Conservation (phyloP, 805 yeast genomes). For the Starmerella apis region DNA sequence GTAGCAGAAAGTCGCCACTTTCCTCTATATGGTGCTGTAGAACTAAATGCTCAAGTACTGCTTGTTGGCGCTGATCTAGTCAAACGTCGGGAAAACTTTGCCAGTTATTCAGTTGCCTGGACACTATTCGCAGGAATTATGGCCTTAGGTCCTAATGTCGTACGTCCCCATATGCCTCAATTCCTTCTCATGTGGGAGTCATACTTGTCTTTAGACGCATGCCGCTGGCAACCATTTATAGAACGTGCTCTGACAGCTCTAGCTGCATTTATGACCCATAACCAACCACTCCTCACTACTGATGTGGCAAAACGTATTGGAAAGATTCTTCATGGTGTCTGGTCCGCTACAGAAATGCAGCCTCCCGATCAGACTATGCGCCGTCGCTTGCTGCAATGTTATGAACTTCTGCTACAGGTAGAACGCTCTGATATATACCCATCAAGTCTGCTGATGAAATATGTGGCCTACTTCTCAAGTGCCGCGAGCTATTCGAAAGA, state of each 20-base stretch:
- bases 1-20: conserved; percentile 11
- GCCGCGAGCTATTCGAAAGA: conserved; percentile 14
- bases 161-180: conserved; percentile 48
- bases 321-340: conserved; percentile 39
- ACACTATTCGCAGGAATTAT: conserved; percentile 51
- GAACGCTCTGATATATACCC: conserved; percentile 22
- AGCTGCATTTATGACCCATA: conserved; percentile 38
- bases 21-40: conserved; percentile 20
- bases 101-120: conserved; percentile 40
- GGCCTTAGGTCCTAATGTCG: conserved; percentile 46
- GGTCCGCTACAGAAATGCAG: conserved; percentile 25
- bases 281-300: conserved; percentile 34
- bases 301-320: conserved; percentile 40
- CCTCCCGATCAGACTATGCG: conserved; percentile 24
- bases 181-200: conserved; percentile 55
- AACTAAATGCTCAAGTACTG: conserved; percentile 16
- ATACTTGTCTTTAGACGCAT: conserved; percentile 35
- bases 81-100: conserved; percentile 7
- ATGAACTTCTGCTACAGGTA: conserved; percentile 17
- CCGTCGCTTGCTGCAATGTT: conserved; percentile 23
- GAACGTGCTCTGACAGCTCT: conserved; percentile 48
- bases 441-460: conserved; percentile 35
- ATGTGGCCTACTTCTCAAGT: conserved; percentile 26
- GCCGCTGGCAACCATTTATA: conserved; percentile 27
- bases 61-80: conserved; percentile 11